phyloP scores from a whole-genome alignment of 129 eudicot genomes.

The Flaveria brownii region DNA sequence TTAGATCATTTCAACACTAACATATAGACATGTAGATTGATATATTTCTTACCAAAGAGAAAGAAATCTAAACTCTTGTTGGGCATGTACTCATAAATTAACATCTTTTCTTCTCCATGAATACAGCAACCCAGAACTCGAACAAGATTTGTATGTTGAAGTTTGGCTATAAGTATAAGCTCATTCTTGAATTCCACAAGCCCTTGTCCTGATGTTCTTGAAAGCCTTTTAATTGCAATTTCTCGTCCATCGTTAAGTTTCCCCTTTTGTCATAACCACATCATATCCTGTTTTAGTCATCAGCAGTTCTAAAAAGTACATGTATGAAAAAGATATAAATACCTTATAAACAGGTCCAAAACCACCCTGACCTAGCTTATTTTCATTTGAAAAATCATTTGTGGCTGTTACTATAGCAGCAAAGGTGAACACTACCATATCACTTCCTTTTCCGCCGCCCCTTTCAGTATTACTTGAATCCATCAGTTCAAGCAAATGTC shows the following conservation, averaged over 20 bases:
- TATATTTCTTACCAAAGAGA: slow-evolving; percentile 41
- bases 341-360: slow-evolving; percentile 63
- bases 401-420: slow-evolving; percentile 40
- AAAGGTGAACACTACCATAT: slow-evolving; percentile 39
- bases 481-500: slow-evolving; percentile 35
- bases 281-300: background rate
- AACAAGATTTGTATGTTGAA: slow-evolving; percentile 44
- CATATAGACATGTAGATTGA: background rate
- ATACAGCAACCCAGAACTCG: slow-evolving; percentile 41
- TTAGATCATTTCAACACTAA: background rate
- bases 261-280: slow-evolving; percentile 34
- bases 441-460: slow-evolving; percentile 39
- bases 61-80: slow-evolving; percentile 54
- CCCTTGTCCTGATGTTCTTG: slow-evolving; percentile 41
- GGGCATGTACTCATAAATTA: slow-evolving; percentile 40
- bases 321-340: background rate
- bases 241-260: slow-evolving; percentile 34
- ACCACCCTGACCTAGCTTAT: slow-evolving; percentile 60
- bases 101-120: slow-evolving; percentile 39
- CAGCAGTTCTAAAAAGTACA: background rate
- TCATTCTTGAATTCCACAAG: slow-evolving; percentile 43
- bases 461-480: slow-evolving; percentile 15
- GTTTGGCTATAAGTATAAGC: slow-evolving; percentile 41
- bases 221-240: slow-evolving; percentile 34
- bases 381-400: slow-evolving; percentile 37